These are phyloP conservation scores for Suhomyces bolitotheri DNA, from an alignment of 1,139 yeast genomes.

Conservation along the genomic window DNA sequence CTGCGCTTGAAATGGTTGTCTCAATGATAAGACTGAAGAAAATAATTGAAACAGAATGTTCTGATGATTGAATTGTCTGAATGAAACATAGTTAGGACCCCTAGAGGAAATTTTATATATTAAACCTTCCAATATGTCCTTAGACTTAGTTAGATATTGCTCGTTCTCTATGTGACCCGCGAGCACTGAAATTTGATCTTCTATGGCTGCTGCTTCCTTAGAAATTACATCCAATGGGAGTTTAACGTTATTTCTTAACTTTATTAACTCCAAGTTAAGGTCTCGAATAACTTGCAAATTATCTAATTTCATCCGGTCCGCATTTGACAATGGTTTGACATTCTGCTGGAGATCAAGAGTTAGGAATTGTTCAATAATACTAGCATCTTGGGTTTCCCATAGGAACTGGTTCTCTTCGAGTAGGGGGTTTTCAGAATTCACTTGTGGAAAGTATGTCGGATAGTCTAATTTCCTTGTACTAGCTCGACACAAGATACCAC, in stretches of 20 bases:
- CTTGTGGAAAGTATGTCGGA: too few relatives aligned
- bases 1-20: constrained; percentile 76
- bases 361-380: constrained; percentile 16
- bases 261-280: constrained; percentile 24
- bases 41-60: constrained; percentile 34
- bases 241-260: constrained; percentile 34
- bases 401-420: too few relatives aligned
- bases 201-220: constrained; percentile 7
- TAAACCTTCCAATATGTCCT: constrained; percentile 5
- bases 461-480: too few relatives aligned
- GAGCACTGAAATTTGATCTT: constrained; percentile 9
- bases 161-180: constrained; percentile 1
- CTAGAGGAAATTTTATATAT: constrained; percentile 18
- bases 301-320: constrained; percentile 29
- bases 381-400: constrained; percentile 27
- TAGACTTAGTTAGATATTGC: not conserved
- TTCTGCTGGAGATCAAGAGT: constrained; percentile 18
- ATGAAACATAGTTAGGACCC: constrained; percentile 23
- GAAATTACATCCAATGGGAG: constrained; percentile 18
- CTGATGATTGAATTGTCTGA: constrained; percentile 14
- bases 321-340: constrained; percentile 18
- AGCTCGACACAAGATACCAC: too few relatives aligned
- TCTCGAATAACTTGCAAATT: constrained; percentile 26
- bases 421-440: too few relatives aligned
- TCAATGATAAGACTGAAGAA: constrained; percentile 74